A percentile compares a stretch with the other conserved stretches of the same genome.
These are phyloP conservation scores for Dunaliella primolecta DNA, from an alignment of 139 green algal species.

Conservation along the genomic window DNA sequence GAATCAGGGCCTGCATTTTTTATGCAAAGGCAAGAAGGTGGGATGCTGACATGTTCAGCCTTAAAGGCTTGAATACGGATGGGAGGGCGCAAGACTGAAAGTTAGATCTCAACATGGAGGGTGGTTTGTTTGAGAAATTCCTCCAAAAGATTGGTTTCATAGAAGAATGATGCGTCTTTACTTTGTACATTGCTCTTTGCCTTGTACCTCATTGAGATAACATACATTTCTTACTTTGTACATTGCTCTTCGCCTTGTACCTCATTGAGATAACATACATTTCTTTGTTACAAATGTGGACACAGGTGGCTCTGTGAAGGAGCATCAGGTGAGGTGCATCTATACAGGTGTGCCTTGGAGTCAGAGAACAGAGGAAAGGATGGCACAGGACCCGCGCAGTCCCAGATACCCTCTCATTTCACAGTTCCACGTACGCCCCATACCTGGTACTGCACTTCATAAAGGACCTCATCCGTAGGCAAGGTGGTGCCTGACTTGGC, in stretches of 20 bases:
- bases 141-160: too few relatives aligned
- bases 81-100: too few relatives aligned
- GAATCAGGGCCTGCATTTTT: background rate
- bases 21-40: background rate
- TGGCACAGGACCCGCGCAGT: background rate
- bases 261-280: too few relatives aligned
- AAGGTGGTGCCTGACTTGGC: background rate
- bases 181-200: too few relatives aligned
- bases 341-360: background rate
- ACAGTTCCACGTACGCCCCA: background rate
- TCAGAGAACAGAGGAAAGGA: background rate
- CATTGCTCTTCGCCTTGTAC: too few relatives aligned
- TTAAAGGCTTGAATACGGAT: background rate
- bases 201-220: too few relatives aligned
- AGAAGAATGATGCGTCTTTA: too few relatives aligned
- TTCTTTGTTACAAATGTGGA: background rate
- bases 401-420: background rate
- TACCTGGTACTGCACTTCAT: constrained; percentile 16
- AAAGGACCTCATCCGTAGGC: constrained; percentile 4
- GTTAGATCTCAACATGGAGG: too few relatives aligned
- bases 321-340: background rate
- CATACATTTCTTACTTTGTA: background rate
- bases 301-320: background rate
- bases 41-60: background rate
- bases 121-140: too few relatives aligned